Evolutionary conservation across 2,329 filamentous ascomycete genomes (phyloP), one percentile per base, ranked within the genome.

Genomic region (Oidium heveae): DNA sequence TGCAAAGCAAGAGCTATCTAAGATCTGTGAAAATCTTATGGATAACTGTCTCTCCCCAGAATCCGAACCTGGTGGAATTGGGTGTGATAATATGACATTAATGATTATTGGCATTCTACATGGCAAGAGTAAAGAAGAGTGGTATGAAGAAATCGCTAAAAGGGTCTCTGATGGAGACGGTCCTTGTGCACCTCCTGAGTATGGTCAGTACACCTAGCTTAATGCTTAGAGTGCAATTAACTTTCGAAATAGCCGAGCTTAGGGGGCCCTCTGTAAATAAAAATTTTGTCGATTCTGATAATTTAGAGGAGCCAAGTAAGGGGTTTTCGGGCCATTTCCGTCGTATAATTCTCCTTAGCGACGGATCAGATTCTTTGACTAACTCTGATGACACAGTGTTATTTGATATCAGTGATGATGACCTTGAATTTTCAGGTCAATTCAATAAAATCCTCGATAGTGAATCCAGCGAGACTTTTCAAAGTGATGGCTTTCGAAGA

Each of bases 51-150:
- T 98, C 60, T 88, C 91, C 43, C 94, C 88, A 58, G 96, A 94
- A 76, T 94, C 88, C 61, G 91, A 98, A 71, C 95, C 89, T 34
- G 91, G 91, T 55, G 91, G 91, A 59, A 89, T 98, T 58, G 91
- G 91, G 58, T 98, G 91, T 68, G 91, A 98, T 73, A 98, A 98
- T 74, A 98, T 98, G 91, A 98, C 91, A 61, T 96, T 98, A 84
- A 73, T 82, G 62, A 76, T 98, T 60, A 72, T 98, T 65, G 91
- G 83, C 61, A 79, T 98, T 66, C 76, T 98, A 61, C 79, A 85
- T 65, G 91, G 89, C 68, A 87, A 85, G 74, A 84, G 80, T 63
- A 93, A 94, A 76, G 88, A 95, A 66, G 84, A 95, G 71, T 98
- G 91, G 91, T 98, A 98, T 69, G 86, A 95, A 65, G 82, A 88